Base-by-base conservation (phyloP, 208 protist genomes). In the Balamuthia mandrillaris region DNA sequence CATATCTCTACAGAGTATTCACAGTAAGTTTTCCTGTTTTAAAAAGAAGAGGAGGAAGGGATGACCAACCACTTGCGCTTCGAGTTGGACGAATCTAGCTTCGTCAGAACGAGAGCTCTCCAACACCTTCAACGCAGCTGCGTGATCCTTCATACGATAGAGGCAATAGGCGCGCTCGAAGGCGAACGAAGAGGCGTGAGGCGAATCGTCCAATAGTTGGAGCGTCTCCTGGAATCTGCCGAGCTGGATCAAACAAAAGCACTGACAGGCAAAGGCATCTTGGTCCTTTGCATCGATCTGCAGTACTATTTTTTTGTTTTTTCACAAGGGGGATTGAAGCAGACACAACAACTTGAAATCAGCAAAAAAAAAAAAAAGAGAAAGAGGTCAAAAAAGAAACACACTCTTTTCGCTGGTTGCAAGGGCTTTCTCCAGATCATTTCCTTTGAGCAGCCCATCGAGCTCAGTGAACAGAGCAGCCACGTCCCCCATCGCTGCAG, bases 161-260 rank as follows among this genome's bases (percentile, higher is more conserved):
- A 68, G 37, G 31, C 75, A 83, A 39, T 83, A 83, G 75, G 75
- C 47, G 29, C 75, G 51, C 41, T 83, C 75, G 42, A 83, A 83
- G 10, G 66, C 21, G 42, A 35, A 47, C 41, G 14, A 21, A 21
- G 18, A 27, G 41, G 44, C 47, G 41, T 24, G n/a, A 3, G 16
- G 24, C 1, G 35, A 29, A 2, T 35, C 14, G 21, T 35, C 45
- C 14, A 83, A 27, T 1, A 83, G 75, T 1, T n/a, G 41, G 2
- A 83, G 54, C 6, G 75, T 37, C 56, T 66, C 66, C 6, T 83
- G 52, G 18, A 83, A 54, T 37, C 66, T 37, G 18, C 54, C 45
- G 35, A 83, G 39, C 14, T 83, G 75, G 12, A 83, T 9, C 24
- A 83, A 66, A 54, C 75, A 42, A 27, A 35, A 37, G 21, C 31